Conservation (phyloP, 2,329 filamentous ascomycete genomes). For the Neonectria hederae region DNA sequence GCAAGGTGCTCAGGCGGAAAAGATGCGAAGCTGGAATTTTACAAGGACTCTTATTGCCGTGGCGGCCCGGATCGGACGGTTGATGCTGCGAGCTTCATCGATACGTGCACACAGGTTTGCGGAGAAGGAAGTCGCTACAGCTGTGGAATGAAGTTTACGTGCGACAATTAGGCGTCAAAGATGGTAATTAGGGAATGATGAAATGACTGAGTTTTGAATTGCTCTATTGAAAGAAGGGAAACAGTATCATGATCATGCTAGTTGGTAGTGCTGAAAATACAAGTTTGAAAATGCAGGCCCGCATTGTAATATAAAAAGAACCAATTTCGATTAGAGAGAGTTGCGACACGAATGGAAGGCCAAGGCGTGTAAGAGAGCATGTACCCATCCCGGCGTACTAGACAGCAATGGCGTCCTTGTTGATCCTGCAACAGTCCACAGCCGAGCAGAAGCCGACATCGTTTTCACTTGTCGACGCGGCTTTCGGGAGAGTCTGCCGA, state of each 20-base stretch:
- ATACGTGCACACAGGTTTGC: constrained; percentile 2
- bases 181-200: background rate
- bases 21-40: background rate
- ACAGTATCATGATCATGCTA: background rate
- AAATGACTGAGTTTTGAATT: background rate
- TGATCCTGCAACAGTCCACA: constrained; percentile 46
- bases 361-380: background rate
- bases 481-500: constrained; percentile 47
- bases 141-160: constrained; percentile 4
- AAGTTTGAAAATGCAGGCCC: background rate
- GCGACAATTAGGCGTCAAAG: background rate
- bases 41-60: background rate
- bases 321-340: background rate
- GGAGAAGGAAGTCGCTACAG: background rate
- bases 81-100: background rate
- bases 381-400: constrained; percentile 7
- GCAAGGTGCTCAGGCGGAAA: constrained; percentile 1
- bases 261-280: background rate
- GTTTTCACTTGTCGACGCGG: constrained; percentile 37
- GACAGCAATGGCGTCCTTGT: constrained; percentile 32
- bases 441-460: constrained; percentile 48
- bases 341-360: background rate
- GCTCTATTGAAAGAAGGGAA: background rate
- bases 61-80: background rate
- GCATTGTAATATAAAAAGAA: background rate